phyloP scores from a whole-genome alignment of 2,329 filamentous ascomycete genomes.

The Phialocephala subalpina region DNA sequence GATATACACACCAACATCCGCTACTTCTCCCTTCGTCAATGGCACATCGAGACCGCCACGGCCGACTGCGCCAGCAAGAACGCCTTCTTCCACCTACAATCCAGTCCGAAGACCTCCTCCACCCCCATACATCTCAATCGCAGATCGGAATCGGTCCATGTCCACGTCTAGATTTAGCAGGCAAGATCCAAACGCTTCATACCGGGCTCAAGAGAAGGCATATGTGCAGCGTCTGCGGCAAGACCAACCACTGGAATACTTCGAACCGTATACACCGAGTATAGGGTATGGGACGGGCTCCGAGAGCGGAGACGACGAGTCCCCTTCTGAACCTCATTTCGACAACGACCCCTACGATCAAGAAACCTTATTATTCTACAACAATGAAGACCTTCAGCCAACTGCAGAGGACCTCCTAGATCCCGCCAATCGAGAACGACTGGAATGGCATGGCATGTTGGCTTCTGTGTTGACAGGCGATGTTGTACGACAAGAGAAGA shows the following conservation, averaged over 20 bases:
- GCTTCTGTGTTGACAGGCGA: conserved; percentile 95
- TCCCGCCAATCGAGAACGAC: conserved; percentile 83
- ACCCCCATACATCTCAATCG: conserved; percentile 52
- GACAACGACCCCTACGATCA: conserved; percentile 88
- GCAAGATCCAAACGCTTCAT: conserved; percentile 74
- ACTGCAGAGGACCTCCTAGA: conserved; percentile 90
- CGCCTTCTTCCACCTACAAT: conserved; percentile 82
- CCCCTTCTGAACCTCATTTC: conserved; percentile 83
- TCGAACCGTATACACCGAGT: conserved; percentile 73
- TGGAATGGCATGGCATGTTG: conserved; percentile 99
- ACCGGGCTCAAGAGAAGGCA: conserved; percentile 88
- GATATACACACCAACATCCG: conserved; percentile 34
- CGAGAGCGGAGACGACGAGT: conserved; percentile 84
- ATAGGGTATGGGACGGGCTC: conserved; percentile 75
- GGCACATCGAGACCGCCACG: conserved; percentile 66
- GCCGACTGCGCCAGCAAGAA: conserved; percentile 73
- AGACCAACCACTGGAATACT: conserved; percentile 62
- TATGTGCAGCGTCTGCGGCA: conserved; percentile 93
- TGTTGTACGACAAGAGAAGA: conserved; percentile 98
- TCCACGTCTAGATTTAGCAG: conserved; percentile 63
- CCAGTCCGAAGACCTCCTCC: conserved; percentile 62
- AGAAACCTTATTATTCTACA: conserved; percentile 91
- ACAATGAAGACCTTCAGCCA: conserved; percentile 87
- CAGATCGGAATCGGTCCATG: conserved; percentile 59
- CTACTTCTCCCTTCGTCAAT: conserved; percentile 48